Conservation (phyloP, 306 rosid genomes). For the Medicago arabica region DNA sequence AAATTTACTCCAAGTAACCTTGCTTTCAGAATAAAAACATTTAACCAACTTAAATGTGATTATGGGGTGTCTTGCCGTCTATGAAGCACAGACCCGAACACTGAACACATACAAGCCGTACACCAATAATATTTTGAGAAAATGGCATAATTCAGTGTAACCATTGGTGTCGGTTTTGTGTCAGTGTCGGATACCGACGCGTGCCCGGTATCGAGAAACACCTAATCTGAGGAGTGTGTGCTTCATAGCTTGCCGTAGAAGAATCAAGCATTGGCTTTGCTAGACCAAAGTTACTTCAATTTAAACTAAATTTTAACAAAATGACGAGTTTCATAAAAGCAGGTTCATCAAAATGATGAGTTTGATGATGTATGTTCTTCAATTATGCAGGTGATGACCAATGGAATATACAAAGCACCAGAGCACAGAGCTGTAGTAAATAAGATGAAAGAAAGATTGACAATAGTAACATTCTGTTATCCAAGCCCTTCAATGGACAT, state of each 20-base stretch:
- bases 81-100: too few relatives aligned
- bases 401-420: constrained; percentile 60
- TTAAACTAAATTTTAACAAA: too few relatives aligned
- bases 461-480: constrained; percentile 55
- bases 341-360: background rate
- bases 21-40: background rate
- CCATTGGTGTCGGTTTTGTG: too few relatives aligned
- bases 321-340: too few relatives aligned
- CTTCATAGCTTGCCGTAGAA: background rate
- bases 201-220: too few relatives aligned
- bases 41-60: background rate
- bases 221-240: too few relatives aligned
- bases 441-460: constrained; percentile 45
- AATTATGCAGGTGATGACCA: constrained; percentile 52
- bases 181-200: too few relatives aligned
- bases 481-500: constrained; percentile 43
- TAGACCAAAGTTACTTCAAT: background rate
- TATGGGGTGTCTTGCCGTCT: background rate
- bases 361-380: background rate
- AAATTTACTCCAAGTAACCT: too few relatives aligned
- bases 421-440: constrained; percentile 60
- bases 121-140: too few relatives aligned
- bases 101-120: too few relatives aligned
- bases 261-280: background rate
- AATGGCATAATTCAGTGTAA: too few relatives aligned